Conservation (phyloP, 169 alveolate genomes). For the Babesia sp. region DNA sequence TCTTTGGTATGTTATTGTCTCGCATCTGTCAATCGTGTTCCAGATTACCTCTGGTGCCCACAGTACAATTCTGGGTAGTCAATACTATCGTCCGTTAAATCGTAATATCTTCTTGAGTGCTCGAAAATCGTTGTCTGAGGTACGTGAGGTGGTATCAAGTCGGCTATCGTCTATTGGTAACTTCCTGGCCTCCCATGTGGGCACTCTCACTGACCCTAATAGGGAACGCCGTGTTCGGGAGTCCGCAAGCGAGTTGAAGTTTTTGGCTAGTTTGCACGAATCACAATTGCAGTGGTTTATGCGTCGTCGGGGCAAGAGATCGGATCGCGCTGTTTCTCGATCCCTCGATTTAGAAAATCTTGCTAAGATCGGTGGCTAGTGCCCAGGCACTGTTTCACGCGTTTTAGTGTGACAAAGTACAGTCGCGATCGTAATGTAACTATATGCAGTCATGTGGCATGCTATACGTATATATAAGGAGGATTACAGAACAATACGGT, state of each 20-base stretch:
- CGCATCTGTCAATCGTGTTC: not conserved
- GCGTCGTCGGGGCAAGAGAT: slow-evolving; percentile 8
- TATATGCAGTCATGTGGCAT: too few relatives aligned
- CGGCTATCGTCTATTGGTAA: not conserved
- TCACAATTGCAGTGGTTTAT: slow-evolving; percentile 37
- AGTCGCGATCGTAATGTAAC: too few relatives aligned
- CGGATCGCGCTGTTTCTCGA: slow-evolving; percentile 27
- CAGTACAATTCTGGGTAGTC: slow-evolving; percentile 22
- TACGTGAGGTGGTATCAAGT: not conserved
- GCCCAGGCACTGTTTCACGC: too few relatives aligned
- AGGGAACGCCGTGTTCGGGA: slow-evolving; percentile 15
- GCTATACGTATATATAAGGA: too few relatives aligned
- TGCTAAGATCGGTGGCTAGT: too few relatives aligned
- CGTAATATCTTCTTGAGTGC: not conserved
- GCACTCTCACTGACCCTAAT: not conserved
- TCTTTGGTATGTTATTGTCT: slow-evolving; percentile 26
- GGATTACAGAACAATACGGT: too few relatives aligned
- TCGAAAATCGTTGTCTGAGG: not conserved
- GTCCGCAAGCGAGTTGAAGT: slow-evolving; percentile 28
- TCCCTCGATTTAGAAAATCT: slow-evolving; percentile 18
- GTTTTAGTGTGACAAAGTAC: too few relatives aligned
- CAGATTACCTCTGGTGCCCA: slow-evolving; percentile 67
- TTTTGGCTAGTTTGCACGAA: slow-evolving; percentile 40
- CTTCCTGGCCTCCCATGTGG: slow-evolving; percentile 4
- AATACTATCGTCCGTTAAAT: slow-evolving; percentile 22